A percentile compares a stretch with the other conserved stretches of the same genome.
Evolutionary conservation across 129 eudicot species (phyloP).

Genomic region (Silybum marianum): DNA sequence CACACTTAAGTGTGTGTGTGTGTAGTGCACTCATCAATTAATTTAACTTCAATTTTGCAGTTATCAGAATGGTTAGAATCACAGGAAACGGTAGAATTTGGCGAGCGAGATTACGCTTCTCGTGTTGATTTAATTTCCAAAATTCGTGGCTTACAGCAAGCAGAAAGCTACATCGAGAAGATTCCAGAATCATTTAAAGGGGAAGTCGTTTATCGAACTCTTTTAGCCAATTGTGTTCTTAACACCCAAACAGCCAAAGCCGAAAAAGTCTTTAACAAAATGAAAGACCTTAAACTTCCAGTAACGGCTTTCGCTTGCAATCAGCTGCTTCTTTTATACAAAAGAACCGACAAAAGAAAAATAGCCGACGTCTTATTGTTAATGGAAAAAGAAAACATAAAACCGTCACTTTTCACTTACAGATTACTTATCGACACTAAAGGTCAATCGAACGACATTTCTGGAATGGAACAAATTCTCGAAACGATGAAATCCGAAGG

Average conservation of each 20-base stretch:
- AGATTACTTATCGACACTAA: slow-evolving; percentile 63
- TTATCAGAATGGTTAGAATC: slow-evolving; percentile 72
- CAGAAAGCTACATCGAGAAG: slow-evolving; percentile 58
- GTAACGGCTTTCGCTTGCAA: slow-evolving; percentile 60
- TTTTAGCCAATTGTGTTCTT: slow-evolving; percentile 63
- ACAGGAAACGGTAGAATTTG: slow-evolving; percentile 40
- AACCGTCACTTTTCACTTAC: slow-evolving; percentile 71
- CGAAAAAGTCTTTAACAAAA: slow-evolving; percentile 67
- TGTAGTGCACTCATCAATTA: not conserved
- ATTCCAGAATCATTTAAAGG: slow-evolving; percentile 63
- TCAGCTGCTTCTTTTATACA: slow-evolving; percentile 75
- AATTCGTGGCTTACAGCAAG: slow-evolving; percentile 63
- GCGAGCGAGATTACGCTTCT: slow-evolving; percentile 66
- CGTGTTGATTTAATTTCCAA: slow-evolving; percentile 83
- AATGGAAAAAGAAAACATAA: slow-evolving; percentile 78
- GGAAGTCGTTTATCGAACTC: slow-evolving; percentile 66
- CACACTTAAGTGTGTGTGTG: too few species aligned
- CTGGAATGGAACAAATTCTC: slow-evolving; percentile 77
- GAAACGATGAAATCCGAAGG: slow-evolving; percentile 90
- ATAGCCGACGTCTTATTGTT: slow-evolving; percentile 71
- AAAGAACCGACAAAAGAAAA: slow-evolving; percentile 70
- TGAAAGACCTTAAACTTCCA: slow-evolving; percentile 59
- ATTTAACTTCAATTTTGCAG: slow-evolving; percentile 43
- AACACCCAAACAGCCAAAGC: slow-evolving; percentile 49
- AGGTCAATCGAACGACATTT: slow-evolving; percentile 68